A percentile compares a stretch with the other conserved stretches of the same genome.
Evolutionary conservation across 108 stramenopile genomes (phyloP).

Genomic region (Nannochloropsis gaditana): DNA sequence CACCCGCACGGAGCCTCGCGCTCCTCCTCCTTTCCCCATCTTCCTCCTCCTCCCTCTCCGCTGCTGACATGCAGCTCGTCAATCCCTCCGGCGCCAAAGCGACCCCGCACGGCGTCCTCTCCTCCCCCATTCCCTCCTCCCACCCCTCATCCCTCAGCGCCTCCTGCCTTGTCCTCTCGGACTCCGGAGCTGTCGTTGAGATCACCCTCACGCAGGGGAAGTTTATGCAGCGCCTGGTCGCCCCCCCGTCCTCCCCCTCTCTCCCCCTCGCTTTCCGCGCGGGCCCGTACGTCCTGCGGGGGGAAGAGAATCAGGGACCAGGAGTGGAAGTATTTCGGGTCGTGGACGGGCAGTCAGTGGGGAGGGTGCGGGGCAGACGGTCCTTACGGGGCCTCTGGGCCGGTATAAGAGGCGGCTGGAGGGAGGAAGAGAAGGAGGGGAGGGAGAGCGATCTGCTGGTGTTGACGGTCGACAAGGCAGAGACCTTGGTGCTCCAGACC

Average conservation of each 20-base stretch:
- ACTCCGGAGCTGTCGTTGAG: background rate
- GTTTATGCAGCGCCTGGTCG: background rate
- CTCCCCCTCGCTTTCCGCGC: background rate
- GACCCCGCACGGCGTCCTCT: background rate
- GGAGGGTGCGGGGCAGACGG: background rate
- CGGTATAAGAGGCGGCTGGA: background rate
- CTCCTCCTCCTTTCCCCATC: background rate
- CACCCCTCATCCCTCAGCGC: background rate
- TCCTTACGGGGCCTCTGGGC: background rate
- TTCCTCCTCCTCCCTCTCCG: background rate
- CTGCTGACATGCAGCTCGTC: background rate
- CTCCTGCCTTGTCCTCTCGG: background rate
- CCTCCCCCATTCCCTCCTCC: background rate
- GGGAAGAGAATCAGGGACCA: background rate
- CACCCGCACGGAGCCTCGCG: background rate
- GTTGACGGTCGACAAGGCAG: slow-evolving; percentile 5
- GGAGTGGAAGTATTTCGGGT: background rate
- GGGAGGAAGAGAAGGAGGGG: background rate
- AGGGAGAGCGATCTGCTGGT: background rate
- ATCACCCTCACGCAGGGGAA: background rate
- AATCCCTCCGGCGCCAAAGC: background rate
- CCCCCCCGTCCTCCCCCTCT: background rate
- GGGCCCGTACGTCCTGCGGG: background rate
- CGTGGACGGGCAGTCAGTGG: background rate
- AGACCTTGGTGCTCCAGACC: background rate